Base-by-base conservation (phyloP, 129 eudicot genomes). In the Arctium minus region DNA sequence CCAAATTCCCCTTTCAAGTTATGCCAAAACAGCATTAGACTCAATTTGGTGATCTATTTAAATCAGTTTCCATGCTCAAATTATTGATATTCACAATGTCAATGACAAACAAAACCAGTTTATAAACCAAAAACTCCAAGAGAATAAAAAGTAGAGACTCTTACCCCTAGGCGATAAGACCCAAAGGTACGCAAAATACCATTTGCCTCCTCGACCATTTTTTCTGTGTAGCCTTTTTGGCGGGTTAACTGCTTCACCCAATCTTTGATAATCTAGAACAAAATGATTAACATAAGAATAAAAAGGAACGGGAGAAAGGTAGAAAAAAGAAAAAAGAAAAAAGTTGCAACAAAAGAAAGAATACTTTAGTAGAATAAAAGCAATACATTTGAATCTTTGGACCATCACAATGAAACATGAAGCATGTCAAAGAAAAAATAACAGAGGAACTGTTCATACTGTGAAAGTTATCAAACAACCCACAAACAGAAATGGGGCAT, bases 101-200 rank as follows among this genome's bases (percentile, higher is more conserved):
- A 75, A 32, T 65, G 50, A 44, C 56, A 33, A 38, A 31, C 53
- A 82, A 42, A 39, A 42, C 39, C 81, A 10, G 31, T 32, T 72
- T 17, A 73, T 35, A 73, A 85, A 69, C 79, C n/a, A 72, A 69
- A 50, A 75, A 2, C 15, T 48, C 18, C 81, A 9, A 56, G 36
- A 36, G 73, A 46, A 85, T 11, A 68, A 70, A 35, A 27, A 39
- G 31, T 31, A 80, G 50, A 31, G 64, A 39, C 75, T 37, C 78
- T 62, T 76, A 82, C 89, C 84, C 89, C 86, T 67, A 86, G 72
- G 38, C 89, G 89, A 82, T 86, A 86, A 18, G 89, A 86, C 27
- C 89, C 89, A 74, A 86, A 86, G 76, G 89, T 86, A 40, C 86
- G 80, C 39, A 86, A 35, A 62, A 86, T 82, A 73, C 81, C 86